Conservation (phyloP, 768 basidiomycete genomes). For the Boletus bicolor region DNA sequence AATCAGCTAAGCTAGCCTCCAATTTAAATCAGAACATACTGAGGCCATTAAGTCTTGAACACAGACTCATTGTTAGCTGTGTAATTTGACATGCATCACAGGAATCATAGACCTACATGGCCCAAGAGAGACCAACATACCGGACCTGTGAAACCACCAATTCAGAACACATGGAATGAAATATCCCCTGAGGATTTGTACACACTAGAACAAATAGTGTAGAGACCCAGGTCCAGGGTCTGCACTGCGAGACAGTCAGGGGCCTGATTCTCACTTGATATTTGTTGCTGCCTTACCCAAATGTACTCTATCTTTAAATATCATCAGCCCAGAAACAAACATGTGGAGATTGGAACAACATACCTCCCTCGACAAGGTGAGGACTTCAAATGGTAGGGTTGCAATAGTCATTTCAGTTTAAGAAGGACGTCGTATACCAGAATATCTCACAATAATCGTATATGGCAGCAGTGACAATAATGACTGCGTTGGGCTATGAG, state of each 20-base stretch:
- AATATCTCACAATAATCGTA: too few species aligned
- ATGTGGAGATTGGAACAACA: background rate
- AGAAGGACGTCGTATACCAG: background rate
- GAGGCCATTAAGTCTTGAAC: background rate
- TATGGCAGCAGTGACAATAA: too few species aligned
- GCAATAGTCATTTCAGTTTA: background rate
- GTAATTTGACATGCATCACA: too few species aligned
- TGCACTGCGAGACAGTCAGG: background rate
- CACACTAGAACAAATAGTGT: background rate
- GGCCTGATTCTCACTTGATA: background rate
- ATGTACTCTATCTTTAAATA: background rate
- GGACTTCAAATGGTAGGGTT: background rate
- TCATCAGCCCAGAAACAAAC: background rate
- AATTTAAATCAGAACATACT: background rate
- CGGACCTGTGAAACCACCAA: too few species aligned
- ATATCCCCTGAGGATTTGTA: background rate
- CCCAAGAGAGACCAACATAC: background rate
- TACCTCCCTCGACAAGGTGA: slow-evolving; percentile 3
- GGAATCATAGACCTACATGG: background rate
- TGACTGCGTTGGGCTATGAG: background rate
- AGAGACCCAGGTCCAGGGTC: background rate
- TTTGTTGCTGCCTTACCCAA: background rate
- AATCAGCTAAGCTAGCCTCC: background rate
- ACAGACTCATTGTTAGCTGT: background rate
- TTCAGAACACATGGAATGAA: background rate